Evolutionary conservation across 192 early-diverging fungal species (phyloP).

Genomic region (Entomortierella beljakovae): DNA sequence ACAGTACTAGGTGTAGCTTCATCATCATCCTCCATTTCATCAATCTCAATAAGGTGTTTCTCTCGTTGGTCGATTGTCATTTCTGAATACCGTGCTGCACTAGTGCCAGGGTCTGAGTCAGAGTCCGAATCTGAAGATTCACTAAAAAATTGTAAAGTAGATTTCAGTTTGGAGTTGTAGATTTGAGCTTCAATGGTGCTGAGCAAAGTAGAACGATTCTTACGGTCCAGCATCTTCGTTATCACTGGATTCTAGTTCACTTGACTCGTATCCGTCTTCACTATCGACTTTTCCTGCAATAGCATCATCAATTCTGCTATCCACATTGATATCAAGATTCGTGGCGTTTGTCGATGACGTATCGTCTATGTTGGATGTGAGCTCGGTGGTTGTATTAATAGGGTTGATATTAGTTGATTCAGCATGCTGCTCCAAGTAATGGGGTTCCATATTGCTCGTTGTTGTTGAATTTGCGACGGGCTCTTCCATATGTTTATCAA

Average conservation of each 20-base stretch:
- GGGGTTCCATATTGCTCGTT: neutral
- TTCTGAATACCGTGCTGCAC: neutral
- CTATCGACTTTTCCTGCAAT: constrained; percentile 33
- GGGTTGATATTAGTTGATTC: too few relatives aligned
- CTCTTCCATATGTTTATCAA: constrained; percentile 22
- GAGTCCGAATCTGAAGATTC: constrained; percentile 46
- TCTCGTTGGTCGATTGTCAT: constrained; percentile 45
- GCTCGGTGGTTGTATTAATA: neutral
- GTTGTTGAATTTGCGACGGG: neutral
- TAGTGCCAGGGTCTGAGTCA: neutral
- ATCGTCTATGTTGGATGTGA: neutral
- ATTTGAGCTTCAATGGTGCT: too few relatives aligned
- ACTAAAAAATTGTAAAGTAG: constrained; percentile 2
- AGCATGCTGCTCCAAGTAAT: neutral
- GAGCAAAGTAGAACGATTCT: too few relatives aligned
- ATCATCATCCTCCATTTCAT: constrained; percentile 56
- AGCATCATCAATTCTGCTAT: constrained; percentile 50
- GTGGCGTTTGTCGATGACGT: neutral
- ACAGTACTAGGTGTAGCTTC: constrained; percentile 8
- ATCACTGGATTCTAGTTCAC: constrained; percentile 56
- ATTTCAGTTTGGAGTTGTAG: neutral
- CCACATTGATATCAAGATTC: constrained; percentile 12
- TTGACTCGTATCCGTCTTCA: constrained; percentile 57
- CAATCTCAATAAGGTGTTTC: constrained; percentile 34
- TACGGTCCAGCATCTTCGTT: constrained; percentile 45